A percentile compares a stretch with the other conserved stretches of the same genome.
phyloP scores from a whole-genome alignment of 2,329 filamentous ascomycete genomes.

The Triangularia setosa region DNA sequence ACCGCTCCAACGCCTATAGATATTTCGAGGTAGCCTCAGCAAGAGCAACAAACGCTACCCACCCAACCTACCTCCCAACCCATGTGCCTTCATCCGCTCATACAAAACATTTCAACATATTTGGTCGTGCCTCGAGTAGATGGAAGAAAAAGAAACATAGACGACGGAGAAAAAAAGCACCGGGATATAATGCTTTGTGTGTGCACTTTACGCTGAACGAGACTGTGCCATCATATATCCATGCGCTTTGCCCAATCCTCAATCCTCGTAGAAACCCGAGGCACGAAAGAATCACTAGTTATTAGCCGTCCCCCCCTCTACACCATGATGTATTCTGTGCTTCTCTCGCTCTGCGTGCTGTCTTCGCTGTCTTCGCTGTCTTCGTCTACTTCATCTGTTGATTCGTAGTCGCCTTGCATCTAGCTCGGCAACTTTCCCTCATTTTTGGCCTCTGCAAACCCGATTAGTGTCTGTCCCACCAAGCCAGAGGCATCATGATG shows the following conservation, averaged over 20 bases:
- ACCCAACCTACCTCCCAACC: neutral
- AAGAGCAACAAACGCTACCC: neutral
- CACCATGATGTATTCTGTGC: neutral
- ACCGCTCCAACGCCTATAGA: neutral
- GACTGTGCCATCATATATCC: neutral
- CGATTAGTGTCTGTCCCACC: conserved; percentile 6
- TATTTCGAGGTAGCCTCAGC: neutral
- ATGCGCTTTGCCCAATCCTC: neutral
- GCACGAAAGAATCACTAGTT: neutral
- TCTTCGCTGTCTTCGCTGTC: neutral
- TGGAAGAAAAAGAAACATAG: neutral
- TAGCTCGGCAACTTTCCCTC: conserved; percentile 63
- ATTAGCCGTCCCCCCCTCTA: conserved; percentile 2
- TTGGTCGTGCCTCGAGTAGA: neutral
- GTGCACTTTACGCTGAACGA: neutral
- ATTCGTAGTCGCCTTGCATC: conserved; percentile 9
- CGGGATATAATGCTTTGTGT: neutral
- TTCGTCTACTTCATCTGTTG: neutral
- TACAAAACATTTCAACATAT: neutral
- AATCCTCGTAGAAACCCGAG: neutral
- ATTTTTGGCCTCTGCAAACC: conserved; percentile 61
- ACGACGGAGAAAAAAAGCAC: neutral
- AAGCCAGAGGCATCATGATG: neutral
- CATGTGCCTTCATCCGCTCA: neutral
- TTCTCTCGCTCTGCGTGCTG: neutral